phyloP scores from a whole-genome alignment of 2,329 filamentous ascomycete species.

The Cladosporium sp. region DNA sequence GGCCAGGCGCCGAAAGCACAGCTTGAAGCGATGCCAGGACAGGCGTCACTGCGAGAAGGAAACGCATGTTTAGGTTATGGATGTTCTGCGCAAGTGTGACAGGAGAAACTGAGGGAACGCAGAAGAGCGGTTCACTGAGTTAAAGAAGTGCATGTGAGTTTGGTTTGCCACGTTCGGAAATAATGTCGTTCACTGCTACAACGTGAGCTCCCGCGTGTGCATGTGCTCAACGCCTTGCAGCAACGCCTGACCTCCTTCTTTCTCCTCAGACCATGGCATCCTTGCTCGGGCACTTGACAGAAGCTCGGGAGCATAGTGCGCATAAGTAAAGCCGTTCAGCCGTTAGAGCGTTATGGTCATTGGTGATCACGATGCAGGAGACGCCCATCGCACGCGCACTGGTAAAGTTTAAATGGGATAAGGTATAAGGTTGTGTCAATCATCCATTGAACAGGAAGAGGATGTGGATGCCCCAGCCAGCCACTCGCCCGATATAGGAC shows the following conservation, averaged over 20 bases:
- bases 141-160: neutral
- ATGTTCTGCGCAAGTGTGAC: neutral
- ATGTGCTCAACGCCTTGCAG: constrained; percentile 13
- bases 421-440: constrained; percentile 15
- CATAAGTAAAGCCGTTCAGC: neutral
- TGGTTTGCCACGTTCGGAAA: neutral
- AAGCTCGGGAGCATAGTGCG: neutral
- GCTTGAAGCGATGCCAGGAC: constrained; percentile 1
- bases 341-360: constrained; percentile 7
- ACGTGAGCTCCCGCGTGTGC: constrained; percentile 8
- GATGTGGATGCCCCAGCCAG: neutral
- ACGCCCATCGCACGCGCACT: neutral
- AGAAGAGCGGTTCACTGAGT: neutral
- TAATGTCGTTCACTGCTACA: neutral
- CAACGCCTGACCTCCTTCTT: constrained; percentile 8
- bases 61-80: constrained; percentile 1
- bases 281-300: neutral
- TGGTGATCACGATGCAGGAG: constrained; percentile 15
- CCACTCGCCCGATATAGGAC: neutral
- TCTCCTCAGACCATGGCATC: neutral
- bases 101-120: neutral
- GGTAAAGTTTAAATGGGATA: neutral
- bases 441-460: neutral
- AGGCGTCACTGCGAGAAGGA: neutral
- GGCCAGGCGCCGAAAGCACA: neutral